Evolutionary conservation across 2,329 filamentous ascomycete species (phyloP).

Genomic region (Penicillium hordei): DNA sequence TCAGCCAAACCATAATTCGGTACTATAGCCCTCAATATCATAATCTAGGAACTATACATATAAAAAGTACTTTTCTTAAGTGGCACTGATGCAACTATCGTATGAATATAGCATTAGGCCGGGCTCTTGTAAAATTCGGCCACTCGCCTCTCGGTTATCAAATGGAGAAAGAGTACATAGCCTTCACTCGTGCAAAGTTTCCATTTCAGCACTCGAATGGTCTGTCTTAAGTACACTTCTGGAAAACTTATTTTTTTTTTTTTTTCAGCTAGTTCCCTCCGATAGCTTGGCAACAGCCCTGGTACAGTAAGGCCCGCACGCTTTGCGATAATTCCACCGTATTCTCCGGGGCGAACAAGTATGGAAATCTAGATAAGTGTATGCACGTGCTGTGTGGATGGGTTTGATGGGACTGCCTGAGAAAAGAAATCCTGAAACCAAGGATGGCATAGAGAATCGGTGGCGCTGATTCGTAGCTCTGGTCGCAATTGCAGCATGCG

Average conservation of each 20-base stretch:
- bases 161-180: not conserved
- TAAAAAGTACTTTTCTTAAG: not conserved
- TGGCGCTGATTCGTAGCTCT: not conserved
- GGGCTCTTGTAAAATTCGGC: no score
- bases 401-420: not conserved
- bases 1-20: not conserved
- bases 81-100: not conserved
- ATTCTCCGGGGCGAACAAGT: not conserved
- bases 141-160: not conserved
- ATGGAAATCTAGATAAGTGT: not conserved
- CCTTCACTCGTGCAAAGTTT: not conserved
- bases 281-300: not conserved
- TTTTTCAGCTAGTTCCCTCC: not conserved
- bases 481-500: not conserved
- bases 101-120: not conserved
- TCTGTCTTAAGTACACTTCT: not conserved
- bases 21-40: not conserved
- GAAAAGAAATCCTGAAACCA: not conserved
- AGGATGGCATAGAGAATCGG: not conserved
- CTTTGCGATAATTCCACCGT: not conserved
- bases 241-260: no score
- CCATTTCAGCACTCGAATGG: not conserved
- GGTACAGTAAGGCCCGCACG: not conserved
- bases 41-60: not conserved
- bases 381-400: no score